Conservation (phyloP, 176 grass and related monocot species). For the Oryza meridionalis region DNA sequence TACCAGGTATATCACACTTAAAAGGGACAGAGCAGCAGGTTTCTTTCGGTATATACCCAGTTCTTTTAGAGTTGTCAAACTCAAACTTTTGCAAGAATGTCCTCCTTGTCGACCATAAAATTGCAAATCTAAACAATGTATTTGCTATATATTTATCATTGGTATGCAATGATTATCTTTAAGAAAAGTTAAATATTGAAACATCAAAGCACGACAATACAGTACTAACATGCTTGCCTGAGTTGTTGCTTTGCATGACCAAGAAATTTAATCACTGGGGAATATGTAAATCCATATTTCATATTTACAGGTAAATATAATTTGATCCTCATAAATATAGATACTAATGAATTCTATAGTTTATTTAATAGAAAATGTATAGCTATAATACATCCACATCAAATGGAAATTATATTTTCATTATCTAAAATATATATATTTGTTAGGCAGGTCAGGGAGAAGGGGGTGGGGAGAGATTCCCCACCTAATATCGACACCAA, state of each 20-base stretch:
- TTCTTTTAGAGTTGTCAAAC: background rate
- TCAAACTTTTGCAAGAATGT: background rate
- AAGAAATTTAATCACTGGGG: no score
- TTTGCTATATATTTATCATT: background rate
- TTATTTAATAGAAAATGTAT: background rate
- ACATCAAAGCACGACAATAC: background rate
- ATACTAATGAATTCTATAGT: background rate
- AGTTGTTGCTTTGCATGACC: background rate
- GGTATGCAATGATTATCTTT: background rate
- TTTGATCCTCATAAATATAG: background rate
- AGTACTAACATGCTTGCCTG: background rate
- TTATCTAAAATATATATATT: no score
- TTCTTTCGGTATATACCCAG: background rate
- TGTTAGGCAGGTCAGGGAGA: background rate
- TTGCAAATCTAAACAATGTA: background rate
- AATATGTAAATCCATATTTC: background rate
- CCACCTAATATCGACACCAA: background rate
- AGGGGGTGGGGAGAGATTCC: background rate
- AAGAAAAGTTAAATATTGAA: background rate
- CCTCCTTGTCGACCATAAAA: background rate
- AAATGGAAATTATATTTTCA: no score
- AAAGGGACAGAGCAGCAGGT: background rate
- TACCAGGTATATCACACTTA: slow-evolving; percentile 24
- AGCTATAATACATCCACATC: background rate
- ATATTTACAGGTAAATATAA: no score